Evolutionary conservation across 352 stramenopile species (phyloP), one percentile per base, ranked within the genome.

Genomic region (Albugo laibachii): DNA sequence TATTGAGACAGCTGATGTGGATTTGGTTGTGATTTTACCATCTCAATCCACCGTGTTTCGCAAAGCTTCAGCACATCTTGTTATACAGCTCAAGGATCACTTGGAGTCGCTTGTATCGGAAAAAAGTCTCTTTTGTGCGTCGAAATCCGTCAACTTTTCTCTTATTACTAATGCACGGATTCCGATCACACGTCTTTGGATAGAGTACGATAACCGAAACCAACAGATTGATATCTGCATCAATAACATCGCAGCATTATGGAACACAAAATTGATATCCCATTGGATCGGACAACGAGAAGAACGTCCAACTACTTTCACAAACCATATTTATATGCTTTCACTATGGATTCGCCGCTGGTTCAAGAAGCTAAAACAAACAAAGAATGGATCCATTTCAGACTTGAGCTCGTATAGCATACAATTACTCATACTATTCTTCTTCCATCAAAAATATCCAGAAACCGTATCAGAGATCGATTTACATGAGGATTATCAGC

Each of bases 201-300:
- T 31, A 10, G 24, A 31, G 24, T 31, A 31, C 24, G 24, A 31
- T 8, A 8, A 31, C 8, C 24, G 24, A 8, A 31, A 31, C 24
- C 24, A 31, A 31, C 54, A 59, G 24, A 83, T 75, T 37, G 77
- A 91, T 42, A 45, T 91, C 4, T 87, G 71, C 27, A 57, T 91
- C 44, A 91, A 91, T 55, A 91, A 91, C 51, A 19, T 79, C n/a
- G 43, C 77, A 3, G 74, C 77, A 14, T 49, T 91, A 11, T 91
- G 70, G 72, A 91, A 91, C 55, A 81, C 74, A 16, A 58, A 67
- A 41, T 65, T 91, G 10, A 52, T 83, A 18, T 31, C 24, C 8
- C 8, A 31, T 31, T 31, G 24, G 24, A 31, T 31, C 24, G 24
- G 24, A 10, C 24, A 31, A 31, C 3, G 24, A 31, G 24, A 31